Evolutionary conservation across 2,329 filamentous ascomycete species (phyloP), one percentile per base, ranked within the genome.

Genomic region (Parasarocladium wereldwijsianum): DNA sequence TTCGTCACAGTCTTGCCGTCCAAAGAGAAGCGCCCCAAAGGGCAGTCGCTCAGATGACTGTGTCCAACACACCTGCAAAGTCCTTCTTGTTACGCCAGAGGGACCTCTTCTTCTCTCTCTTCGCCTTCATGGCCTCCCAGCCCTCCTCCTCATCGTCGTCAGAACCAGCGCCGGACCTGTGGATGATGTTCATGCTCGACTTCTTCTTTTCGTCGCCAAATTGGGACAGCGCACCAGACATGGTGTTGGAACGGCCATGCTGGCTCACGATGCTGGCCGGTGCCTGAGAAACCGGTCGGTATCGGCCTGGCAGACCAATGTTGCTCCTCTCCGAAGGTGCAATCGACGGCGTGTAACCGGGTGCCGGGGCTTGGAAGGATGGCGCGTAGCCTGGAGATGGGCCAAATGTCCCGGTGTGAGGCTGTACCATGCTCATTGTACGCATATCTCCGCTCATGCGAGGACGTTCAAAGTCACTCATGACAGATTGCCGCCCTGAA

Each of bases 251-350:
- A 43, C 49, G 39, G 42, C 51, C 42, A 38, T 49, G 49, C 12
- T 42, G 17, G 21, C 46, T 38, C 25, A 54, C 44, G 33, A 42
- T 1, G 42, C 38, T 7, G 41, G 43, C 6, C 59, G 62, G 9
- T 32, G 66, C 60, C 24, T 78, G 76, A 0, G 82, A 85, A 1
- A 96, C 87, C 2, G 90, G 85, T 26, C 90, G 72, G 55, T 98
- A 98, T 25, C 90, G 75, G 18, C 83, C 77, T 7, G 90, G 85
- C 31, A 93, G 66, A 11, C 90, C 90, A 36, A 94, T 62, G 50
- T 92, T 96, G 62, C 86, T 96, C 36, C 90, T 78, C 57, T 96
- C 90, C 5, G 84, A 93, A 1, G 90, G 90, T 3, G 90, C 87
- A 40, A 98, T 93, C 1, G 87, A 96, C 1, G 85, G 75, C 1